Evolutionary conservation across 2,329 filamentous ascomycete species (phyloP).

Genomic region (Lachnellula occidentalis): DNA sequence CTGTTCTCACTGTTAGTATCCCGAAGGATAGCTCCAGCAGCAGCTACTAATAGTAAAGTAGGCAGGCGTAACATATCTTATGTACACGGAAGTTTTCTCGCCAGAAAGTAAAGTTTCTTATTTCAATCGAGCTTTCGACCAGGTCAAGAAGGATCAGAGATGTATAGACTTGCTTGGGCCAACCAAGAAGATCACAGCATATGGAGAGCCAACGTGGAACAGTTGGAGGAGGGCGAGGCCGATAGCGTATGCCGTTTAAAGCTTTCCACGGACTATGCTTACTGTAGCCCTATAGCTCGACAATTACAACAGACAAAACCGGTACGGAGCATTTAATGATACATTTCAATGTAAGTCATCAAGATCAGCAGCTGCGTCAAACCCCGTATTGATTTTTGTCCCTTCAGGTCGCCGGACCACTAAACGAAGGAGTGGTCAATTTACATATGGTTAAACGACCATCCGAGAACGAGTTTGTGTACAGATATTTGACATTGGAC

Average conservation of each 20-base stretch:
- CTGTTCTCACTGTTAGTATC: conserved; percentile 64
- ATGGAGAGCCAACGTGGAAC: conserved; percentile 74
- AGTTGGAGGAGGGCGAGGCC: conserved; percentile 70
- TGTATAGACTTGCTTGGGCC: conserved; percentile 73
- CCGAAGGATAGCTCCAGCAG: background rate
- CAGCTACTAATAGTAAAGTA: conserved; percentile 32
- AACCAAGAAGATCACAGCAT: conserved; percentile 67
- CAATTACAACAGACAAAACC: conserved; percentile 61
- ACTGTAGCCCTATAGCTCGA: conserved; percentile 48
- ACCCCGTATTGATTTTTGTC: conserved; percentile 20
- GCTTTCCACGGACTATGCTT: background rate
- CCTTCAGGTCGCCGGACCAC: conserved; percentile 66
- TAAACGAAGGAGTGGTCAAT: conserved; percentile 66
- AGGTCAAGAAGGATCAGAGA: conserved; percentile 65
- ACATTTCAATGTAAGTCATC: conserved; percentile 67
- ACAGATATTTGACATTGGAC: conserved; percentile 75
- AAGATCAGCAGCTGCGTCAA: background rate
- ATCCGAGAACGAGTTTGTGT: conserved; percentile 67
- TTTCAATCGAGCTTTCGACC: conserved; percentile 81
- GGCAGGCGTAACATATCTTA: conserved; percentile 71
- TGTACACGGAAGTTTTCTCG: conserved; percentile 79
- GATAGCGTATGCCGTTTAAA: conserved; percentile 44
- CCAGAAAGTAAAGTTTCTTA: conserved; percentile 79
- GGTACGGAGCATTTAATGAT: conserved; percentile 79
- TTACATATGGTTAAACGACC: conserved; percentile 70